Percentiles rank a stretch among this genome's conserved stretches.
phyloP scores from a whole-genome alignment of 1,139 yeast genomes.

The Sugiyamaella grinbergsii region DNA sequence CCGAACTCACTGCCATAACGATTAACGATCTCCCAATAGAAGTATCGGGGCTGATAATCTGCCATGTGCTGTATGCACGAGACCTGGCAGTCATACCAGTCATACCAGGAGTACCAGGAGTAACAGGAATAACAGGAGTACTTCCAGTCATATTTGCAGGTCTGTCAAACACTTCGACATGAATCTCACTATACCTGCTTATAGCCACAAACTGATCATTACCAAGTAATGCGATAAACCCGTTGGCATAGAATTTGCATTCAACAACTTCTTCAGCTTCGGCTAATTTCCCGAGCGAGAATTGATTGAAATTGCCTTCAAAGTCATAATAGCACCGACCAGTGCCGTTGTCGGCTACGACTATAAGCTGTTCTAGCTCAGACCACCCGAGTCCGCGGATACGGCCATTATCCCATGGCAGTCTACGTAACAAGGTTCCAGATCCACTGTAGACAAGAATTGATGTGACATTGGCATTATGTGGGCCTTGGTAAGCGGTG shows the following conservation, averaged over 20 bases:
- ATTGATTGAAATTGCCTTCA: constrained; percentile 65
- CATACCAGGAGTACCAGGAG: too few relatives aligned
- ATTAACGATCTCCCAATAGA: constrained; percentile 35
- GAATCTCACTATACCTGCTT: constrained; percentile 39
- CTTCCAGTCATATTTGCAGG: too few relatives aligned
- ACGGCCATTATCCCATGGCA: constrained; percentile 52
- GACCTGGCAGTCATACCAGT: too few relatives aligned
- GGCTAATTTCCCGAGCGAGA: constrained; percentile 44
- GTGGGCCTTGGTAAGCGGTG: constrained; percentile 33
- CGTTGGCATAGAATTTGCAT: constrained; percentile 42
- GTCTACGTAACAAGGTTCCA: constrained; percentile 52
- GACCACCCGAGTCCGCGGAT: constrained; percentile 63
- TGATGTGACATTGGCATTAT: constrained; percentile 17
- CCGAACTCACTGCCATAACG: constrained; percentile 26
- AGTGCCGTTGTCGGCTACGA: constrained; percentile 62
- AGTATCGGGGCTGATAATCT: constrained; percentile 38
- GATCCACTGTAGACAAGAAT: constrained; percentile 57
- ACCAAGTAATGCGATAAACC: constrained; percentile 45
- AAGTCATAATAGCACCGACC: constrained; percentile 70
- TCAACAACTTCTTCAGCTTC: constrained; percentile 46
- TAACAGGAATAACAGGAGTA: too few relatives aligned
- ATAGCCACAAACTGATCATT: constrained; percentile 44
- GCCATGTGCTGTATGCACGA: constrained; percentile 39
- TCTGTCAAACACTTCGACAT: constrained; percentile 33
- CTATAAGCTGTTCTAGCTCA: constrained; percentile 58